These are phyloP conservation scores for Euphorbia pulcherrima DNA, from an alignment of 345 rosid species.

Conservation along the genomic window DNA sequence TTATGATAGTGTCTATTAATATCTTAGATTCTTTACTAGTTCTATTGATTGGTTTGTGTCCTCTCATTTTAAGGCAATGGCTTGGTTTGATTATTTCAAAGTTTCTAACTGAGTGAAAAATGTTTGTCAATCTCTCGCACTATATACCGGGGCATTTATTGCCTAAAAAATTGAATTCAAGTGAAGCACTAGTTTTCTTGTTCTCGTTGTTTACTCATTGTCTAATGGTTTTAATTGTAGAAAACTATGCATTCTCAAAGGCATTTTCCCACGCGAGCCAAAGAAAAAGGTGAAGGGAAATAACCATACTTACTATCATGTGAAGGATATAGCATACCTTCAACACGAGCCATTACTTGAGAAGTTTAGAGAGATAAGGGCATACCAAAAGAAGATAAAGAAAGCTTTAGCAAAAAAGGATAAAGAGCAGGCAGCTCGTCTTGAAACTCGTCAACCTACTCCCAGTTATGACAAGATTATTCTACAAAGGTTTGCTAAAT, in stretches of 20 bases:
- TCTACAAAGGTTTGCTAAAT: slow-evolving; percentile 61
- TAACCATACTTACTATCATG: slow-evolving; percentile 92
- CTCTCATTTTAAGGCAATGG: not conserved
- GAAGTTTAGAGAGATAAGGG: slow-evolving; percentile 70
- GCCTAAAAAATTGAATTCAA: not conserved
- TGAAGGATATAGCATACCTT: slow-evolving; percentile 79
- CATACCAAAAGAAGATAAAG: slow-evolving; percentile 64
- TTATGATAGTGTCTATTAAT: not conserved
- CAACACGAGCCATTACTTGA: slow-evolving; percentile 84
- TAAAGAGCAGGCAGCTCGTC: slow-evolving; percentile 58
- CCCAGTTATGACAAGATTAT: slow-evolving; percentile 65
- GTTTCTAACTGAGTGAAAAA: not conserved
- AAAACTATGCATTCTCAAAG: slow-evolving; percentile 76
- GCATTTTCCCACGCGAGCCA: slow-evolving; percentile 85
- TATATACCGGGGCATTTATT: not conserved
- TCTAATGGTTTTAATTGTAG: slow-evolving; percentile 30
- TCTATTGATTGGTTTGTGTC: not conserved
- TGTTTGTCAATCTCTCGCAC: not conserved
- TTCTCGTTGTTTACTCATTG: not conserved
- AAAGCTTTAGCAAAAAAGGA: slow-evolving; percentile 83
- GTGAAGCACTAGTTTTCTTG: not conserved
- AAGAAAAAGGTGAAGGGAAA: slow-evolving; percentile 92
- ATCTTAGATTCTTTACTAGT: not conserved
- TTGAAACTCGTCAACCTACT: slow-evolving; percentile 65
- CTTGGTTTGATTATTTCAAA: no score